Evolutionary conservation across 768 basidiomycete genomes (phyloP).

Genomic region (Tylopilus plumbeoviolaceoides): DNA sequence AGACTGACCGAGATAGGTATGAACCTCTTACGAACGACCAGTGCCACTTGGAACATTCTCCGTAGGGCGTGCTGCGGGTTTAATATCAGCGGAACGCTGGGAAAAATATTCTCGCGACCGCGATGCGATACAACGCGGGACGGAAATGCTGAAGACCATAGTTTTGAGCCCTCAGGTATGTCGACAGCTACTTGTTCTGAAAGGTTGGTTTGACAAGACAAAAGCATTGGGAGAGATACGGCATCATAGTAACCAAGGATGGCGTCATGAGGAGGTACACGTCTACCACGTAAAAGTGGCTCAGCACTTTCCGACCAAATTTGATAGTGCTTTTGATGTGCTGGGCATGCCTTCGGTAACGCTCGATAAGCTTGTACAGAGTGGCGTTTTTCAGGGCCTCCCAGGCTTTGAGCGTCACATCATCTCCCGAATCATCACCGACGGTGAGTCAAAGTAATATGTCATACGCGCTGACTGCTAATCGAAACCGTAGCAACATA

Average conservation of each 20-base stretch:
- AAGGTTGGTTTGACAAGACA: neutral
- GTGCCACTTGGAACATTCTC: neutral
- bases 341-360: slow-evolving; percentile 57
- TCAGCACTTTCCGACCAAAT: neutral
- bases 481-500: slow-evolving; percentile 50
- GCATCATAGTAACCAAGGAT: slow-evolving; percentile 39
- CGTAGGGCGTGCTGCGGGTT: slow-evolving; percentile 39
- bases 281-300: neutral
- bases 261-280: slow-evolving; percentile 42
- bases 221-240: slow-evolving; percentile 42
- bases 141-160: slow-evolving; percentile 31
- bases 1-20: slow-evolving; percentile 75
- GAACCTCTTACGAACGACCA: slow-evolving; percentile 2
- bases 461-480: neutral
- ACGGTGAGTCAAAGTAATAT: slow-evolving; percentile 44
- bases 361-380: slow-evolving; percentile 38
- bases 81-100: slow-evolving; percentile 45
- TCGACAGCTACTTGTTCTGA: neutral
- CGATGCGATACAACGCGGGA: slow-evolving; percentile 33
- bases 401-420: slow-evolving; percentile 45
- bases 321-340: slow-evolving; percentile 67
- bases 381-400: slow-evolving; percentile 41
- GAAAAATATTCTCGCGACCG: slow-evolving; percentile 30
- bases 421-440: slow-evolving; percentile 60
- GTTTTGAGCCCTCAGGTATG: slow-evolving; percentile 41